Evolutionary conservation across 202 grass and related monocot genomes (phyloP), one percentile per base, ranked within the genome.

Genomic region (Panicum virgatum): DNA sequence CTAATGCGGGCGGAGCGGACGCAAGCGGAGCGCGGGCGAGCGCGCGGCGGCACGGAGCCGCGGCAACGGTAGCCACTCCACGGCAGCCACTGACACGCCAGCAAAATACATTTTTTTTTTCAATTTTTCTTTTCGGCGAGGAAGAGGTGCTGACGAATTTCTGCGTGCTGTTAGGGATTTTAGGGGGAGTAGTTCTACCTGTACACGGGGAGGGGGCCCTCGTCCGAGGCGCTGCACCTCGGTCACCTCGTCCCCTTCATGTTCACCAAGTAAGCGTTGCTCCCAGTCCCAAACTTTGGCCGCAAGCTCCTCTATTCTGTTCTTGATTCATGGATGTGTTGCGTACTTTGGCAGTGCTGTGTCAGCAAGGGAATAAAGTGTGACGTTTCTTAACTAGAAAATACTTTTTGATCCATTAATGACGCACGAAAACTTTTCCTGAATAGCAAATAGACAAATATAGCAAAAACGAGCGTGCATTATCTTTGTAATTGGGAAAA

Each of bases 241-340:
- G 96, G 96, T 3, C 96, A 98, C 68, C 92, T 98, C 65, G 58
- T 98, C 29, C 96, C 96, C 45, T 98, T 95, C 84, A 98, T 98
- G 96, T 98, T 98, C 83, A 96, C 96, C 38, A 98, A 93, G 95
- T 98, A 80, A 91, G 86, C 27, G 27, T 11, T 32, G 36, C 16
- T 18, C 44, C 20, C 8, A 1, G 23, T 11, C 14, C 20, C n/a
- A n/a, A 66, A 6, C 26, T 82, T 9, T 14, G 15, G 5, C 20
- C 12, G 3, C 36, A 36, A 36, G 34, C 30, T 69, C 7, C 7
- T 32, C 13, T 39, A 9, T 47, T 82, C 37, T 4, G 5, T 56
- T 73, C 9, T 82, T 64, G 38, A 61, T 60, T 47, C 54, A 43
- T 29, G 7, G 0, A 2, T 25, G 25, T 46, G 34, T 63, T 63